Base-by-base conservation (phyloP, 1,284 basidiomycete genomes). In the Ganoderma meredithae region DNA sequence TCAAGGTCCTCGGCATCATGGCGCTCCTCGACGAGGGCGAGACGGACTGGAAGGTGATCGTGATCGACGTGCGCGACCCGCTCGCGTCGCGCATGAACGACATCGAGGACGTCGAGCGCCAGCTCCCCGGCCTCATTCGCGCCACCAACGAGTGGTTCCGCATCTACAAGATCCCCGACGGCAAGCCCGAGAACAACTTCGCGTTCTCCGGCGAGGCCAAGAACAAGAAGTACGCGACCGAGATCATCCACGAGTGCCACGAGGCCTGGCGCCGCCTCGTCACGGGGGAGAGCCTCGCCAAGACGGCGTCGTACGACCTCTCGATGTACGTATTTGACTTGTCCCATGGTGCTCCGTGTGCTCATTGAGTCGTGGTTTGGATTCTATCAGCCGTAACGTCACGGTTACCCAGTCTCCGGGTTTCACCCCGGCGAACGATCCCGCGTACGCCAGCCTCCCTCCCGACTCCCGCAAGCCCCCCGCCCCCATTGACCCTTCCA, bases 1-100 rank as follows among this genome's bases (percentile, higher is more conserved):
- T 99, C 90, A 99, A 99, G 87, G 95, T 99, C 72, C 95, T 99
- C 79, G 98, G 98, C 75, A 98, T 99, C 88, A 99, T 99, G 97
- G 98, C 98, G 65, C 88, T 99, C 68, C 91, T 98, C 75, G 96
- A 98, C 79, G 96, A 98, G 82, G 96, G 96, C 76, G 96, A 98
- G 86, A 98, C 96, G 75, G 96, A 98, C 87, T 98, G 96, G 96
- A 98, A 98, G 84, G 94, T 98, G 84, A 90, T 98, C 79, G 98
- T 98, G 79, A 96, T 99, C 74, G 98, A 99, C 80, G 89, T 99
- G 76, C 91, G 93, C 78, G 98, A 99, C 82, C 98, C 98, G 61
- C 91, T 99, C 71, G 98, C 98, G 41, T 85, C 93, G 78, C 96
- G 97, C 83, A 89, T 99, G 79, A 99, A 99, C 84, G 98, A 99